Conservation (phyloP, 208 protist species). For the Trypanosoma avium region DNA sequence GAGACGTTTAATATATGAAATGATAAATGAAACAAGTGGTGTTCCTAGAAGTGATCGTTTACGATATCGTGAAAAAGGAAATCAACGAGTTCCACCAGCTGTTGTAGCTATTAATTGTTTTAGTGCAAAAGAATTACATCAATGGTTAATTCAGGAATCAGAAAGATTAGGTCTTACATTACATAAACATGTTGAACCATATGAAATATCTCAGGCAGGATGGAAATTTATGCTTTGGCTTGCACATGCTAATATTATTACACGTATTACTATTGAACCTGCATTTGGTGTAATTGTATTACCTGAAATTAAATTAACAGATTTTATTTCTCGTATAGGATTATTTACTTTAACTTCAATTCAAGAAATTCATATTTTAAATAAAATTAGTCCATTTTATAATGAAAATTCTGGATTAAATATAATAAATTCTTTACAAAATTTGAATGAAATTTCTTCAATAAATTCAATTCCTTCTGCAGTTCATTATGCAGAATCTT, state of each 20-base stretch:
- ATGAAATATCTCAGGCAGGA: conserved; percentile 18
- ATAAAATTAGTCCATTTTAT: neutral
- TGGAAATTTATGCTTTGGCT: conserved; percentile 35
- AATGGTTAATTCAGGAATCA: conserved; percentile 26
- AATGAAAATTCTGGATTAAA: neutral
- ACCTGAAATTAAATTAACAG: conserved; percentile 17
- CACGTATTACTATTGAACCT: conserved; percentile 27
- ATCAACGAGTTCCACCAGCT: conserved; percentile 20
- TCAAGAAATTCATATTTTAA: conserved; percentile 21
- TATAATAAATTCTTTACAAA: too few relatives aligned
- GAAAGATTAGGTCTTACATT: conserved; percentile 28
- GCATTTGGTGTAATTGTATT: conserved; percentile 24
- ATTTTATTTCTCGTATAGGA: conserved; percentile 12
- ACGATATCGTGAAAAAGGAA: conserved; percentile 25
- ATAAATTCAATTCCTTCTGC: too few relatives aligned
- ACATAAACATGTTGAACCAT: conserved; percentile 23
- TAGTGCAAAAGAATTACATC: conserved; percentile 21
- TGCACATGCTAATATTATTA: conserved; percentile 28
- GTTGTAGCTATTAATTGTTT: conserved; percentile 23
- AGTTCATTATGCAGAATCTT: conserved; percentile 33
- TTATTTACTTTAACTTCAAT: conserved; percentile 29
- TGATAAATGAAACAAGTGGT: conserved; percentile 22
- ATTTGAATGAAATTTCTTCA: too few relatives aligned
- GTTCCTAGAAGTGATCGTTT: conserved; percentile 27
- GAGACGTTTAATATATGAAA: conserved; percentile 6